Base-by-base conservation (phyloP, 345 rosid genomes). In the Rhodamnia argentea region DNA sequence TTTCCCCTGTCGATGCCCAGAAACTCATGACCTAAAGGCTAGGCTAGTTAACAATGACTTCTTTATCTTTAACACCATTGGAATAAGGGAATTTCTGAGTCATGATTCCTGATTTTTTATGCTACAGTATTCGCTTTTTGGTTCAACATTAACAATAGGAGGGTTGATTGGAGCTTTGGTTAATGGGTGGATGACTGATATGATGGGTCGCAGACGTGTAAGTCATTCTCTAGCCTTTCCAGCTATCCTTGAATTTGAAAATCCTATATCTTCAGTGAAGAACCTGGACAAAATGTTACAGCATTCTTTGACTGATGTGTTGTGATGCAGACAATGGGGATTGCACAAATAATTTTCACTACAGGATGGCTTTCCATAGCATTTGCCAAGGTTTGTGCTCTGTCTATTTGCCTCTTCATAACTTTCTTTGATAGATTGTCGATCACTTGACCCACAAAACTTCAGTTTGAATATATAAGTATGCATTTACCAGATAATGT, bases 71-170 rank as follows among this genome's bases (percentile, higher is more conserved):
- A 44, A 64, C 20, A 37, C 23, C 37, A 11, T 32, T 16, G 44
- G 3, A 64, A 32, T 8, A 15, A 32, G 76, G 59, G 76, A 64
- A 5, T 50, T 84, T 59, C 9, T 15, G 18, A 44, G 44, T 40
- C 85, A 23, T 20, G 52, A 24, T 62, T 81, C 58, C 13, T 6
- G 16, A 7, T 64, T 52, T 29, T 40, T 83, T 42, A 6, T 50
- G 27, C 29, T 89, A 87, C 86, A 89, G 88, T 89, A 83, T 64
- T 83, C 91, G 9, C 58, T 87, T 20, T 88, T 90, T 83, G 87
- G 91, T 22, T 88, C 90, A 16, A 82, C 55, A 16, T 14, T 86
- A 84, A 86, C 87, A 0, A 10, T 88, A 57, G 90, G 91, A 59
- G 88, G 86, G n/a, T 84, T 88, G 84, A 24, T 90, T 29, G 88